These are phyloP conservation scores for Kentomonas sorsogonicus DNA, from an alignment of 208 protist species.

Conservation along the genomic window DNA sequence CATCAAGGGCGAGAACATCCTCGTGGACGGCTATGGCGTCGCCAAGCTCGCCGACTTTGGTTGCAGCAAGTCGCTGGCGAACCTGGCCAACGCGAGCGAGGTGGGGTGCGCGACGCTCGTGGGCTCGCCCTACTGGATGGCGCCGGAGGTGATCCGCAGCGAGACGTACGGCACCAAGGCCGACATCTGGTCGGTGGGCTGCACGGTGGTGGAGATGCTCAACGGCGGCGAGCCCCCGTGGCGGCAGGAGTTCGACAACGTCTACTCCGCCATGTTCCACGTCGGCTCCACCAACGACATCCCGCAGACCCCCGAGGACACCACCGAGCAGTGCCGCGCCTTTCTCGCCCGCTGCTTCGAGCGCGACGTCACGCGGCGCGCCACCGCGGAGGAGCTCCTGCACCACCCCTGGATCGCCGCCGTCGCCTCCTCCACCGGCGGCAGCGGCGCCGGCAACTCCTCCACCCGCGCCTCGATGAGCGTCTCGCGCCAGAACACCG, in stretches of 20 bases:
- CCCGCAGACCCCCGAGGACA: slow-evolving; percentile 59
- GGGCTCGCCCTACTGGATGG: slow-evolving; percentile 86
- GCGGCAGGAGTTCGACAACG: slow-evolving; percentile 74
- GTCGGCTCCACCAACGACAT: slow-evolving; percentile 68
- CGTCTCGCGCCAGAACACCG: no score
- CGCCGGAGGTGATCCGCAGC: slow-evolving; percentile 82
- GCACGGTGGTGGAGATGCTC: slow-evolving; percentile 91
- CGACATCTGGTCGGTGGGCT: slow-evolving; percentile 92
- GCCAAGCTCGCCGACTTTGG: slow-evolving; percentile 90
- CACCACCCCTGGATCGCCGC: slow-evolving; percentile 61
- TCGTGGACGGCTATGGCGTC: slow-evolving; percentile 78
- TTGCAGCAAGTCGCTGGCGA: slow-evolving; percentile 66
- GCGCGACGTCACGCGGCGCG: slow-evolving; percentile 59
- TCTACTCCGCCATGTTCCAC: slow-evolving; percentile 76
- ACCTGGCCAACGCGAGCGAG: slow-evolving; percentile 46
- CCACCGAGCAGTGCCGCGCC: slow-evolving; percentile 57
- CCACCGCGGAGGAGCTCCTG: slow-evolving; percentile 66
- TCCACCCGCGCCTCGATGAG: no score
- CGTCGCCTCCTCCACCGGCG: slow-evolving; percentile 15
- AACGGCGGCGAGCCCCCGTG: slow-evolving; percentile 76
- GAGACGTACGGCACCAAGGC: slow-evolving; percentile 80
- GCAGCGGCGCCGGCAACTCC: slow-evolving; percentile 14
- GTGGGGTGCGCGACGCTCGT: slow-evolving; percentile 63
- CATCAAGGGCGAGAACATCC: slow-evolving; percentile 90
- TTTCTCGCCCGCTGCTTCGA: slow-evolving; percentile 77